Evolutionary conservation across 1,284 basidiomycete genomes (phyloP), one percentile per base, ranked within the genome.

Genomic region (Abortiporus biennis): DNA sequence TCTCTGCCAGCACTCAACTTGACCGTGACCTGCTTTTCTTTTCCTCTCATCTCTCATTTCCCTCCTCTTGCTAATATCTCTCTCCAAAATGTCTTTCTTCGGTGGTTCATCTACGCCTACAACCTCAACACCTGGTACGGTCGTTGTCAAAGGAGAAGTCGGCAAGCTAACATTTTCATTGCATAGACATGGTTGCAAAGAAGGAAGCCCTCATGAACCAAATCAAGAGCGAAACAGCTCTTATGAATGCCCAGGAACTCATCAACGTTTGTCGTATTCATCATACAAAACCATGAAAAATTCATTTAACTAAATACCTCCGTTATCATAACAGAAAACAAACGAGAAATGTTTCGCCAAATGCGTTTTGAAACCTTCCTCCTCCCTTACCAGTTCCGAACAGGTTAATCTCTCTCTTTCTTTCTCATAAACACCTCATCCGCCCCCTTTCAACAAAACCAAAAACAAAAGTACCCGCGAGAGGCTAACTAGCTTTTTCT

Each of bases 231-330:
- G 85, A 92, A 63, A 68, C 91, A 46, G 84, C 78, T 2, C 65
- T 88, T 15, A 72, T 75, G 2, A 87, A 85, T 50, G 87, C 82
- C 0, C 88, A 92, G 57, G 85, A 89, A 52, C 76, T 92, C 43
- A 83, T 92, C 62, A 85, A 80, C 48, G 87, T 88, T 52, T 45
- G 74, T 58, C 1, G 42, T 20, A 23, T 6, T 3, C n/a, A 40
- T 9, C 32, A 31, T 12, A 22, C 35, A 8, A 11, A 17, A 6
- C 5, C 24, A 23, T 13, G 11, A 21, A 12, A n/a, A 8, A 15
- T 36, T 17, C 22, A 22, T 35, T 27, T 5, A 13, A 27, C 19
- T 30, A 5, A 12, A 36, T 16, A 9, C 29, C 11, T 11, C 12
- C 19, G 20, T 9, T 11, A 6, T 6, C n/a, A n/a, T n/a, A n/a